Evolutionary conservation across 352 stramenopile genomes (phyloP).

Genomic region (Phytophthora crassamura): DNA sequence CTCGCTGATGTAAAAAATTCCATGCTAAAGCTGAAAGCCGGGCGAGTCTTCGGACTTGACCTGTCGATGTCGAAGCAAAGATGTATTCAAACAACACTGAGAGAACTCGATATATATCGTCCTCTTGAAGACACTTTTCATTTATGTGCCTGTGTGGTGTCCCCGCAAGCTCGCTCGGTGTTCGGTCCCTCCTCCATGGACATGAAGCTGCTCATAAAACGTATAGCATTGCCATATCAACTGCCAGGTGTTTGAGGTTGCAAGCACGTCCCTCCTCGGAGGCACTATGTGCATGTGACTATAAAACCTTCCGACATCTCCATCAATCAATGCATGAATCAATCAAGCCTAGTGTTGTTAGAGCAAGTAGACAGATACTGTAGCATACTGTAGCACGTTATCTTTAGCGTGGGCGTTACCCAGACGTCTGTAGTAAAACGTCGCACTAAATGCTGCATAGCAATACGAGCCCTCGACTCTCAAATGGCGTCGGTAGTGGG

Average conservation of each 20-base stretch:
- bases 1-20: constrained; percentile 75
- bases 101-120: constrained; percentile 44
- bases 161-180: constrained; percentile 75
- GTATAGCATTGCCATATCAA: constrained; percentile 57
- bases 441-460: neutral
- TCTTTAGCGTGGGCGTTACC: too few relatives aligned
- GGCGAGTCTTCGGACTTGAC: constrained; percentile 28
- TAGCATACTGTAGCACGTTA: too few relatives aligned
- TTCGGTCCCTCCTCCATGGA: constrained; percentile 45
- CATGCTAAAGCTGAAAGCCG: constrained; percentile 84
- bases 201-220: constrained; percentile 60
- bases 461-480: too few relatives aligned
- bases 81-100: constrained; percentile 84
- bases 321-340: neutral
- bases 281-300: constrained; percentile 66
- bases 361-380: too few relatives aligned
- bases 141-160: neutral
- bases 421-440: neutral
- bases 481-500: constrained; percentile 9
- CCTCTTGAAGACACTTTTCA: neutral
- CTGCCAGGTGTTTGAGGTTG: constrained; percentile 82
- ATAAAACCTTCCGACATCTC: constrained; percentile 74
- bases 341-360: neutral
- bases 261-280: constrained; percentile 40
- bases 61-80: constrained; percentile 64